phyloP scores from a whole-genome alignment of 495 filamentous ascomycete genomes.

The Aspergillus haitiensis region DNA sequence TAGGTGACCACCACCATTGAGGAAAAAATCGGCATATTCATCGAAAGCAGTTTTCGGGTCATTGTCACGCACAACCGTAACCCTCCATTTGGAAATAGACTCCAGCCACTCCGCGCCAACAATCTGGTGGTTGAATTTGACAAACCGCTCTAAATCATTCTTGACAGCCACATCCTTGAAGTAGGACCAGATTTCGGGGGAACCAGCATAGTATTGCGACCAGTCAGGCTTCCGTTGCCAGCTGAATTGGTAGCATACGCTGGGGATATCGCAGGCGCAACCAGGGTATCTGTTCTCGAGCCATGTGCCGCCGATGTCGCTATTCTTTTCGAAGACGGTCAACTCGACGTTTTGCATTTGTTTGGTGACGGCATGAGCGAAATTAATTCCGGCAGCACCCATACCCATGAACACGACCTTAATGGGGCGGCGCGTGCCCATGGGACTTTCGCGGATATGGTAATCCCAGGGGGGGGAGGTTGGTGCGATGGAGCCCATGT shows the following conservation, averaged over 20 bases:
- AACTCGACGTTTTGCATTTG: not conserved
- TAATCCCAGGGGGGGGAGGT: not conserved
- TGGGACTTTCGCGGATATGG: not conserved
- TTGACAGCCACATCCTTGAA: not conserved
- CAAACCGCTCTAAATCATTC: not conserved
- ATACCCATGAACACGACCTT: not conserved
- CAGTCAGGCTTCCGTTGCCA: not conserved
- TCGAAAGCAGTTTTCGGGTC: not conserved
- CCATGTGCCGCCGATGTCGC: not conserved
- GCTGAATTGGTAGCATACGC: not conserved
- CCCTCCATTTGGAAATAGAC: not conserved
- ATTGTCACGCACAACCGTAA: not conserved
- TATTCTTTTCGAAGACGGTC: not conserved
- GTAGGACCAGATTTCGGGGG: not conserved
- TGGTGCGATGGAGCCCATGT: no score
- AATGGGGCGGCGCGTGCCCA: not conserved
- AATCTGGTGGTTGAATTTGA: conserved; percentile 1
- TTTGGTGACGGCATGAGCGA: not conserved
- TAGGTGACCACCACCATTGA: not conserved
- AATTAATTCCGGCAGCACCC: not conserved
- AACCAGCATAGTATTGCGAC: not conserved
- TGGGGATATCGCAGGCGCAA: not conserved
- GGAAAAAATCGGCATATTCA: not conserved
- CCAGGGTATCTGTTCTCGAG: not conserved
- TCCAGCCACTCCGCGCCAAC: not conserved